Evolutionary conservation across 2,329 filamentous ascomycete species (phyloP).

Genomic region (Cercospora zeina): DNA sequence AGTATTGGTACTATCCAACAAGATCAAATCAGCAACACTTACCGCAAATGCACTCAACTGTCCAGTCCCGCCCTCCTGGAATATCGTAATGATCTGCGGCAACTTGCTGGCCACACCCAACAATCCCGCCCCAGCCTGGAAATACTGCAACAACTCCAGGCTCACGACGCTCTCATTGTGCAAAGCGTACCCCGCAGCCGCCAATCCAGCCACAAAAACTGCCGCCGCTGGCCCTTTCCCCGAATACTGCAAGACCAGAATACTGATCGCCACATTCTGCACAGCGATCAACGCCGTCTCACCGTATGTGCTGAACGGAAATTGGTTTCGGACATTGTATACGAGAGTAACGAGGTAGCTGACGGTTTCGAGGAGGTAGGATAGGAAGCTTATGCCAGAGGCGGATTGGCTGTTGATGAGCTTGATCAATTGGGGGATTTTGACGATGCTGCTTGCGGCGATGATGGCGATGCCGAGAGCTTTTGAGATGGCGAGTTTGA

Average conservation of each 20-base stretch:
- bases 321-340: slow-evolving; percentile 87
- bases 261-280: slow-evolving; percentile 87
- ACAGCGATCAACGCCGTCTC: slow-evolving; percentile 89
- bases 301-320: slow-evolving; percentile 95
- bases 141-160: slow-evolving; percentile 65
- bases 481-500: slow-evolving; percentile 90
- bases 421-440: slow-evolving; percentile 95
- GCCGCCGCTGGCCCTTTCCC: slow-evolving; percentile 68
- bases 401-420: slow-evolving; percentile 78
- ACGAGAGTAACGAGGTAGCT: slow-evolving; percentile 85
- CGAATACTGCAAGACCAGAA: slow-evolving; percentile 81
- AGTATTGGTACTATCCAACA: neutral
- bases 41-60: slow-evolving; percentile 96
- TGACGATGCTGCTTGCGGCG: slow-evolving; percentile 84
- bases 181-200: slow-evolving; percentile 66
- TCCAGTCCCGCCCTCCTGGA: slow-evolving; percentile 80
- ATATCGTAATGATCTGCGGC: slow-evolving; percentile 88
- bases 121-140: slow-evolving; percentile 82
- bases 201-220: slow-evolving; percentile 75
- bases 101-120: slow-evolving; percentile 87
- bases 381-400: slow-evolving; percentile 81
- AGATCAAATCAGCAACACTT: slow-evolving; percentile 46
- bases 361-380: slow-evolving; percentile 87
- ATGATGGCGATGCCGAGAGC: slow-evolving; percentile 92
- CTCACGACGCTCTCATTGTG: slow-evolving; percentile 67